Evolutionary conservation across 2,329 filamentous ascomycete species (phyloP).

Genomic region (Trichoderma guizhouense): DNA sequence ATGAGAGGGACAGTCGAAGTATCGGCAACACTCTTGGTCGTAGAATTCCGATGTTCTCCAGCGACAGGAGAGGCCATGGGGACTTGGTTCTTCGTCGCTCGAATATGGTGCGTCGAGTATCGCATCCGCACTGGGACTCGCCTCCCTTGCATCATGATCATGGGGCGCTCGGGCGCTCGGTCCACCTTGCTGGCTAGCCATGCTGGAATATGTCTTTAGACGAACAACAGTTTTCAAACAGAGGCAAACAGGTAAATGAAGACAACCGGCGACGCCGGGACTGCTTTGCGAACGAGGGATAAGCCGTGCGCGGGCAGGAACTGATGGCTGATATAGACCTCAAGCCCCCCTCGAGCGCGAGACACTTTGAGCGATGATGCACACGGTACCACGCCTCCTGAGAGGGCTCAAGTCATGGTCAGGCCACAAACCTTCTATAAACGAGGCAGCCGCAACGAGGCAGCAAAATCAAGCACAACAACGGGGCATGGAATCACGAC

Average conservation of each 20-base stretch:
- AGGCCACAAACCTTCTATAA: not conserved
- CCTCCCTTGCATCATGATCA: constrained; percentile 15
- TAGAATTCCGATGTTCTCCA: constrained; percentile 39
- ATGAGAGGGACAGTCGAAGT: constrained; percentile 49
- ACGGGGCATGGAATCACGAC: constrained; percentile 16
- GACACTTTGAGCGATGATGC: constrained; percentile 15
- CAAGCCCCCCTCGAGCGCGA: constrained; percentile 9
- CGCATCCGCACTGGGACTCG: constrained; percentile 22
- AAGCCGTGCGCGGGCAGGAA: not conserved
- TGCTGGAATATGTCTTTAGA: constrained; percentile 19
- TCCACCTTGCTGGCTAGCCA: constrained; percentile 34
- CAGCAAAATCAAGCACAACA: not conserved
- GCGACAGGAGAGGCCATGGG: constrained; percentile 29
- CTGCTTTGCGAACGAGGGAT: not conserved
- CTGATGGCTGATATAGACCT: constrained; percentile 7
- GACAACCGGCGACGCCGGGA: not conserved
- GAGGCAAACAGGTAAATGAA: not conserved
- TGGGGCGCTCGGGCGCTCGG: constrained; percentile 22
- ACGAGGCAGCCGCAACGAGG: not conserved
- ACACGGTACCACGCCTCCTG: constrained; percentile 10
- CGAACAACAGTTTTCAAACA: not conserved
- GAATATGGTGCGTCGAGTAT: constrained; percentile 39
- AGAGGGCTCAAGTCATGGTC: constrained; percentile 19
- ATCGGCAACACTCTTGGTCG: constrained; percentile 45
- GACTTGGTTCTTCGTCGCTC: constrained; percentile 31